Percentiles rank a stretch among this genome's conserved stretches.
Evolutionary conservation across 495 filamentous ascomycete species (phyloP).

Genomic region (Lepraria neglecta): DNA sequence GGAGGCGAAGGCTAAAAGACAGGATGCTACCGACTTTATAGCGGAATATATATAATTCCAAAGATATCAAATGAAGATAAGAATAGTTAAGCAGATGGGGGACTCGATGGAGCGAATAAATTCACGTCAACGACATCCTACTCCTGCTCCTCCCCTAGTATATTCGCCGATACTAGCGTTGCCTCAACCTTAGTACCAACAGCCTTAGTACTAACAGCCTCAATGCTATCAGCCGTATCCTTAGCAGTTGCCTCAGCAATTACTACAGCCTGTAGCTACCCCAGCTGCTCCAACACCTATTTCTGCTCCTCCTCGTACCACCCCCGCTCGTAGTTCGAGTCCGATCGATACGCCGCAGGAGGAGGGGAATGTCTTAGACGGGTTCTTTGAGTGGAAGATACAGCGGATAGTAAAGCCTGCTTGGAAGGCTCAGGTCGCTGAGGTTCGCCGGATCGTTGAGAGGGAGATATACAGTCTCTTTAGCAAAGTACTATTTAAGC

Average conservation of each 20-base stretch:
- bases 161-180: too few species aligned
- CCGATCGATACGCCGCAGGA: background rate
- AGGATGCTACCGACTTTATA: background rate
- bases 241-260: background rate
- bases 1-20: background rate
- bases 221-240: background rate
- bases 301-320: background rate
- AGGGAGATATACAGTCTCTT: too few species aligned
- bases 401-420: background rate
- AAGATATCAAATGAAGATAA: too few species aligned
- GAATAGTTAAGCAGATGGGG: too few species aligned
- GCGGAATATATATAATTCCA: background rate
- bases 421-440: background rate
- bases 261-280: background rate
- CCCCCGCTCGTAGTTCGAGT: background rate
- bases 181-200: too few species aligned
- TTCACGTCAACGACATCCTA: too few species aligned
- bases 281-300: background rate
- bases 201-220: too few species aligned
- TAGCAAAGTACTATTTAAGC: too few species aligned
- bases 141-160: too few species aligned
- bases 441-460: background rate
- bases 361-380: background rate
- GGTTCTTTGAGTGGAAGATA: conserved; percentile 1
- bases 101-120: too few species aligned